Base-by-base conservation (phyloP, 1,139 yeast species). In the Taiozyma sp. region DNA sequence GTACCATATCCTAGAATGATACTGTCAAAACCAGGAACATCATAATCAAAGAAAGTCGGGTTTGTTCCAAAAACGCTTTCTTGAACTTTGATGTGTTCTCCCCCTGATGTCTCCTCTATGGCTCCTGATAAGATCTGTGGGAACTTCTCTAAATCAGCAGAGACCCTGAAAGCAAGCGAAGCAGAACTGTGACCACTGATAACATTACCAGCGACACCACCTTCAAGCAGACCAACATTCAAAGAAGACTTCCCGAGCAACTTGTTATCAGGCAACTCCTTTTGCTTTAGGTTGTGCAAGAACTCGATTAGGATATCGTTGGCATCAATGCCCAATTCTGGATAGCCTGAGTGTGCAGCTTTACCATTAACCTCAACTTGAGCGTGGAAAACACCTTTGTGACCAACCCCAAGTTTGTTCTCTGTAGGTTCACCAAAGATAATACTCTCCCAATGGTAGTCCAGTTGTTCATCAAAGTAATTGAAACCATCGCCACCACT, bases 381-480 rank as follows among this genome's bases (percentile, higher is more conserved):
- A 50, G 77, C 67, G 56, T 64, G 50, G 57, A 69, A 70, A 51
- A 66, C 63, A 61, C 89, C 84, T 60, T 84, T 84, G 58, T 84
- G 90, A 13, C 88, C 89, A 7, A 77, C 78, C 1, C 86, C 87
- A 22, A 84, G 69, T 60, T 81, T 81, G 61, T 74, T 70, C 56
- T 82, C 88, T 0, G 89, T 83, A 7, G 90, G 88, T 59, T 84
- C 90, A 6, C 89, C 89, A 62, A 83, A 82, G 45, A 84, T 77
- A 19, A 79, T 87, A 1, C 75, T 56, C 7, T 78, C 77, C 86
- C 87, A 83, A 3, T 66, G 64, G n/a, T 74, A 73, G 28, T 73
- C 73, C 45, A 78, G 61, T 7, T 63, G 44, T 3, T 62, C 62
- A 26, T 65, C 58, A 6, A 77, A 83, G 29, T 64, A 57, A 32